These are phyloP conservation scores for Psilocybe mexicana DNA, from an alignment of 1,284 basidiomycete genomes.

Conservation along the genomic window DNA sequence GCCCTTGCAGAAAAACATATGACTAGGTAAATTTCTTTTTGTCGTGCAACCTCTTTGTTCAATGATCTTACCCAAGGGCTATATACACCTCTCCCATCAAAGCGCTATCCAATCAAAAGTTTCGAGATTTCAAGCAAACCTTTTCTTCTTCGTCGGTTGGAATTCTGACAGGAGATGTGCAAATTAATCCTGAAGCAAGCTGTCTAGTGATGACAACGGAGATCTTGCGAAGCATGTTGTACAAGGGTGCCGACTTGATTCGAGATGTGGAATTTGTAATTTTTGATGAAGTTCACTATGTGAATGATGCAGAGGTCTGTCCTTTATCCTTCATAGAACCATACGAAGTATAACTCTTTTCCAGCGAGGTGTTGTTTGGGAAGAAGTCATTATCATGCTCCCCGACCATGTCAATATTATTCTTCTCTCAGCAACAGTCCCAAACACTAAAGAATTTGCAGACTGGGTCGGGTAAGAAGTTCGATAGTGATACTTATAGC, in stretches of 20 bases:
- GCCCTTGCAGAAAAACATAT: slow-evolving; percentile 96
- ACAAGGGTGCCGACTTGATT: slow-evolving; percentile 98
- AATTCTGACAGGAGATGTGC: slow-evolving; percentile 97
- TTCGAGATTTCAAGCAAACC: slow-evolving; percentile 97
- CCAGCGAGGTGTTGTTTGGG: slow-evolving; percentile 98
- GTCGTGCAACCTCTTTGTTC: slow-evolving; percentile 11
- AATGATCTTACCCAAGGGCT: slow-evolving; percentile 53
- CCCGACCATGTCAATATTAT: slow-evolving; percentile 98
- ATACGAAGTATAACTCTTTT: neutral
- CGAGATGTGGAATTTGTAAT: slow-evolving; percentile 99
- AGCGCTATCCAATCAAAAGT: slow-evolving; percentile 98
- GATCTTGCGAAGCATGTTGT: slow-evolving; percentile 97
- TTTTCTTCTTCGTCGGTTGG: slow-evolving; percentile 93
- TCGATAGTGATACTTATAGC: slow-evolving; percentile 6
- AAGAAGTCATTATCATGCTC: slow-evolving; percentile 99
- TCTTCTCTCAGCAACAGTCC: slow-evolving; percentile 95
- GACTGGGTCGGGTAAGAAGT: slow-evolving; percentile 94
- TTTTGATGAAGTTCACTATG: slow-evolving; percentile 99
- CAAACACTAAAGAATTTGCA: slow-evolving; percentile 98
- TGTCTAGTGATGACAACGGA: slow-evolving; percentile 99
- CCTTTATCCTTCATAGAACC: slow-evolving; percentile 3
- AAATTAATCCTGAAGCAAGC: slow-evolving; percentile 97
- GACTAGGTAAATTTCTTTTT: slow-evolving; percentile 71
- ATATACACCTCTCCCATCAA: slow-evolving; percentile 99
- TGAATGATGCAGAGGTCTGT: slow-evolving; percentile 95